Base-by-base conservation (phyloP, 2,329 filamentous ascomycete genomes). In the Pseudopyrenochaeta lycopersici region DNA sequence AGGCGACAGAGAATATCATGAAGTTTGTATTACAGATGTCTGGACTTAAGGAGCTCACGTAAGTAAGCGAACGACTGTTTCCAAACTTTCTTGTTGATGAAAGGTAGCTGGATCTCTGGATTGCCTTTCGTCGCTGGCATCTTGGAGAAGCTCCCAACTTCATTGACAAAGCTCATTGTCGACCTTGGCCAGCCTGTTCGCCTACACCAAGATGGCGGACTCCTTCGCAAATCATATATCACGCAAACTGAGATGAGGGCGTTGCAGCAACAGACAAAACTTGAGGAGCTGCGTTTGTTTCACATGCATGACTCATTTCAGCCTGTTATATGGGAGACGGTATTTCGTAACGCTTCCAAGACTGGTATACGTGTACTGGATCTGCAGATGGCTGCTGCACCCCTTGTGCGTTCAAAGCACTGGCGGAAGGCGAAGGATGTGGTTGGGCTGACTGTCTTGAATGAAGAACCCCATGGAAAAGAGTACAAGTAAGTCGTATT, bases 241-340 rank as follows among this genome's bases (percentile, higher is more conserved):
- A 52, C 54, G 1, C 45, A 55, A 1, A 44, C 58, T 1, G 65
- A 66, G 15, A 66, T 74, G 61, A 64, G 52, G 49, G 65, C 69
- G 0, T 35, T 75, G 18, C 29, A 54, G 5, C 46, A 62, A 30
- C 64, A 64, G 52, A 65, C 54, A 1, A 49, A 66, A 31, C 64
- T 74, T 18, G 41, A 57, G 39, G 65, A 68, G 46, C 67, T 75
- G 30, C 64, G 70, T 4, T 44, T 75, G 39, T 68, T 72, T 35
- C 42, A 51, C 40, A 67, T 75, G 49, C 60, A 47, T 9, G 62
- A 70, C 44, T 69, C 66, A 0, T 48, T 64, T 21, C 71, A 75
- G 46, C 52, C 58, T 2, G 51, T 71, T 23, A 52, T 71, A 4
- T 75, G 72, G 72, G 70, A 70, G 53, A 58, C 68, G 10, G 60